These are phyloP conservation scores for Vachellia collinsii DNA, from an alignment of 306 rosid genomes.

Conservation along the genomic window DNA sequence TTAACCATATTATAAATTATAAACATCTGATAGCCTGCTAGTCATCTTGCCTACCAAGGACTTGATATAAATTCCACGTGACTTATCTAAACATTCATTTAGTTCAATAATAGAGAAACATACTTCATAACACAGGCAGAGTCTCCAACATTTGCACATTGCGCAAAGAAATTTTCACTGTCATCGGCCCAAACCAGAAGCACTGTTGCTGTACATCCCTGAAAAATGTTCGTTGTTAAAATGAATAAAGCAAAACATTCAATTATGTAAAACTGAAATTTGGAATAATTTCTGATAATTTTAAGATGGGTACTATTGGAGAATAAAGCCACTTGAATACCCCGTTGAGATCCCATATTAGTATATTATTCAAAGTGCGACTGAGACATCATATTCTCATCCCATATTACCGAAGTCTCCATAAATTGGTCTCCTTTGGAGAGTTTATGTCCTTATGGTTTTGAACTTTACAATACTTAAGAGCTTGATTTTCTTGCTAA, in stretches of 20 bases:
- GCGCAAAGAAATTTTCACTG: constrained; percentile 70
- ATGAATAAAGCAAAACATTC: constrained; percentile 29
- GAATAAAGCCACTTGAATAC: not conserved
- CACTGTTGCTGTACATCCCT: constrained; percentile 99
- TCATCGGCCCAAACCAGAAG: constrained; percentile 88
- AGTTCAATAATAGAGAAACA: constrained; percentile 35
- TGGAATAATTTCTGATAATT: constrained; percentile 3
- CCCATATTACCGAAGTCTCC: not conserved
- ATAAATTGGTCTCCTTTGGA: not conserved
- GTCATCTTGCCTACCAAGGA: constrained; percentile 29
- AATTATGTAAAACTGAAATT: constrained; percentile 2
- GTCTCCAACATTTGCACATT: constrained; percentile 98
- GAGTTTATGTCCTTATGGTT: not conserved
- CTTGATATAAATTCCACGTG: constrained; percentile 28
- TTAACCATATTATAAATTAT: not conserved
- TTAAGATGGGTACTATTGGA: not conserved
- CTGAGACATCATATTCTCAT: not conserved
- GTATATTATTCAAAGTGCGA: not conserved
- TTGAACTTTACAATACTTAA: not conserved
- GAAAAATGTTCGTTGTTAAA: constrained; percentile 40
- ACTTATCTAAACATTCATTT: constrained; percentile 32
- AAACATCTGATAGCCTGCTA: not conserved
- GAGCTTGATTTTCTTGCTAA: not conserved
- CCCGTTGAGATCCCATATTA: not conserved
- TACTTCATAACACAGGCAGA: constrained; percentile 88